A percentile compares a stretch with the other conserved stretches of the same genome.
phyloP scores from a whole-genome alignment of 2,329 filamentous ascomycete genomes.

The Cladophialophora exuberans region DNA sequence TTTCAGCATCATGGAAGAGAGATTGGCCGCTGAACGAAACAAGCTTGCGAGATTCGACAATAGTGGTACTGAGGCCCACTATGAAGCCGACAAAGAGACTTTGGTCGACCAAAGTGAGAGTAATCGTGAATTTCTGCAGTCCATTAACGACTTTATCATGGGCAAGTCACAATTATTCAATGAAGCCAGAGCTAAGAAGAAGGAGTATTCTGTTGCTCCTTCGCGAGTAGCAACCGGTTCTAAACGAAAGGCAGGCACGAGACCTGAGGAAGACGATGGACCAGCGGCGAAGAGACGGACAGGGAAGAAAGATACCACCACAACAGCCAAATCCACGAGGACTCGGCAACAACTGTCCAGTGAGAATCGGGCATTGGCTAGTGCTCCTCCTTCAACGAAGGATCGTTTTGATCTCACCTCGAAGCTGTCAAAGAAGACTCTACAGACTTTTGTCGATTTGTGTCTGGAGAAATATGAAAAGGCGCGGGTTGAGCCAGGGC shows the following conservation, averaged over 20 bases:
- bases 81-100: constrained; percentile 48
- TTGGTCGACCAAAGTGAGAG: constrained; percentile 76
- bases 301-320: constrained; percentile 12
- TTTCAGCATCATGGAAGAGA: constrained; percentile 65
- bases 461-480: constrained; percentile 90
- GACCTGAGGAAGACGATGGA: constrained; percentile 39
- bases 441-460: constrained; percentile 75
- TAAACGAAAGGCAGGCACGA: constrained; percentile 33
- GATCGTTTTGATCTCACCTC: constrained; percentile 68
- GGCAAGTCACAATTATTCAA: constrained; percentile 65
- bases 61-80: constrained; percentile 65
- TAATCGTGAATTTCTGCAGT: constrained; percentile 77
- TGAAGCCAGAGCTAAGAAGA: constrained; percentile 43
- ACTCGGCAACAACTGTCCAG: constrained; percentile 24
- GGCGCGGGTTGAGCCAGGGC: constrained; percentile 89
- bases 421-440: constrained; percentile 76
- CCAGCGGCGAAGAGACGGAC: constrained; percentile 33
- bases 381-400: constrained; percentile 31
- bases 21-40: constrained; percentile 68
- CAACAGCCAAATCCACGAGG: constrained; percentile 21
- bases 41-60: constrained; percentile 67
- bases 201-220: constrained; percentile 22
- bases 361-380: constrained; percentile 1
- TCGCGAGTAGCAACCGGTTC: background rate
- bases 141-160: constrained; percentile 72